Conservation (phyloP, 371 early-diverging fungal genomes). For the Mycotypha africana region DNA sequence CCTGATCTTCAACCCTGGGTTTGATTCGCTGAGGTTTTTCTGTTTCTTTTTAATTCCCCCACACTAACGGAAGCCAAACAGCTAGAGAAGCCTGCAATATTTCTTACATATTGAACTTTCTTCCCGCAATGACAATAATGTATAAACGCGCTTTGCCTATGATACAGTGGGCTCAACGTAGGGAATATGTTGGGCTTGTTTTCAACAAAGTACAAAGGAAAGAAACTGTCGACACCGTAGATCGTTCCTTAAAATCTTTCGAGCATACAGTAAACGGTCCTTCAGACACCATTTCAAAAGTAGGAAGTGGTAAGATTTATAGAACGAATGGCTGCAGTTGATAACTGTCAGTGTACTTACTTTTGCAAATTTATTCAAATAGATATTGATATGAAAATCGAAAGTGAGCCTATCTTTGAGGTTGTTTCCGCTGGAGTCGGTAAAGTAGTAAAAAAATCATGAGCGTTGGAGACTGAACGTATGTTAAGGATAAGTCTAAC, state of each 20-base stretch:
- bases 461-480: no score
- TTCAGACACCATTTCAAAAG: constrained; percentile 14
- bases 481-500: no score
- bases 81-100: no score
- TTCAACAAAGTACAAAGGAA: constrained; percentile 15
- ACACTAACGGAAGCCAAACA: no score
- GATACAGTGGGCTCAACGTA: constrained; percentile 5
- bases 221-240: constrained; percentile 17
- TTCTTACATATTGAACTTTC: no score
- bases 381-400: constrained; percentile 39
- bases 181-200: constrained; percentile 19
- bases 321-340: background rate
- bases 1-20: no score
- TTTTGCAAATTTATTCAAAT: no score
- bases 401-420: constrained; percentile 56
- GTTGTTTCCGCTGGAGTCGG: constrained; percentile 55
- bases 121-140: no score
- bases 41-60: no score
- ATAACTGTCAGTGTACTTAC: background rate
- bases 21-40: no score
- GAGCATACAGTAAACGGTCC: constrained; percentile 13
- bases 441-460: constrained; percentile 9
- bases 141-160: constrained; percentile 14
- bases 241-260: constrained; percentile 22
- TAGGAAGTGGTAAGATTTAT: constrained; percentile 13